phyloP scores from a whole-genome alignment of 305 asterid genomes.

The Fraxinus latifolia region DNA sequence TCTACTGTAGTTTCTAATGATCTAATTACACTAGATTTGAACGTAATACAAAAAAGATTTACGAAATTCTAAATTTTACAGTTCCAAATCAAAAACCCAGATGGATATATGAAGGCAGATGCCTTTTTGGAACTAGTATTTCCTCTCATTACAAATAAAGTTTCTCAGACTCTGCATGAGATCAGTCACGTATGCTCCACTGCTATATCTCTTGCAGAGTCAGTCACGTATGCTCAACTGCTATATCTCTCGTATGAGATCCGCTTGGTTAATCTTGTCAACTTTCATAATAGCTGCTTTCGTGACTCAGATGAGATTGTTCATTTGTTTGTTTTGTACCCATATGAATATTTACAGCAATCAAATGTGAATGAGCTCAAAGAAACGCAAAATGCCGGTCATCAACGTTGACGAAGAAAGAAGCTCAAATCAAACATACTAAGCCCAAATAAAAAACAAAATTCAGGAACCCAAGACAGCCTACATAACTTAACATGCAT shows the following conservation, averaged over 20 bases:
- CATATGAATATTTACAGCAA: not conserved
- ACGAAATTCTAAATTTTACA: not conserved
- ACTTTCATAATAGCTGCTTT: too few relatives aligned
- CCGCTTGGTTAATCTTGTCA: not conserved
- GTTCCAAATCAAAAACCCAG: not conserved
- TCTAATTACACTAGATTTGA: not conserved
- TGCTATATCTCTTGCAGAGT: not conserved
- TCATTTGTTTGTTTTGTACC: not conserved
- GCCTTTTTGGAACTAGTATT: not conserved
- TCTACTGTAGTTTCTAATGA: not conserved
- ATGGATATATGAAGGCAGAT: not conserved
- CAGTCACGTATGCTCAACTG: not conserved
- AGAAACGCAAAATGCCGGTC: not conserved
- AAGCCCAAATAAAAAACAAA: not conserved
- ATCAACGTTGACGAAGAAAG: not conserved
- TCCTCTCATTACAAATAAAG: not conserved
- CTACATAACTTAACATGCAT: not conserved
- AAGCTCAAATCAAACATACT: not conserved
- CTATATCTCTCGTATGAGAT: not conserved
- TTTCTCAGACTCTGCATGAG: not conserved
- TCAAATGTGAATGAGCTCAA: not conserved
- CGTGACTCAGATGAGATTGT: too few relatives aligned
- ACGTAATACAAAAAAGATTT: not conserved
- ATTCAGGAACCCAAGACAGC: not conserved
- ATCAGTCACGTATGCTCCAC: not conserved